Base-by-base conservation (phyloP, 2,329 filamentous ascomycete genomes). In the Penicillium frequentans region DNA sequence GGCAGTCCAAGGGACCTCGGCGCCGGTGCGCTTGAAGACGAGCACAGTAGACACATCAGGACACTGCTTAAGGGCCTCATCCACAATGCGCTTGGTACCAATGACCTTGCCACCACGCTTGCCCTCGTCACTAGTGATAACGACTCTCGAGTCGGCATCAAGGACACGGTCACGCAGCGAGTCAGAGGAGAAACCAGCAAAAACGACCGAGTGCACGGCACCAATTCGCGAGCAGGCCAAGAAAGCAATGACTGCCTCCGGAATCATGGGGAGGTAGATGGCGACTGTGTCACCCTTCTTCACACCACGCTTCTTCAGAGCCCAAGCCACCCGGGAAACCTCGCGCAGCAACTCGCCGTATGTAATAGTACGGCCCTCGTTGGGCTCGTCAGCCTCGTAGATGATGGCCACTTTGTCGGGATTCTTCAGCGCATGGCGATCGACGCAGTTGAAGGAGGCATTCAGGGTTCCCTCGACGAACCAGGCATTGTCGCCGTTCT, bases 201-300 rank as follows among this genome's bases (percentile, higher is more conserved):
- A 99, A 64, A 99, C 90, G 54, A 99, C 93, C 0, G 95, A 98
- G 84, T 99, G 95, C 5, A 99, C 85, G 42, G 95, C 95, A 61
- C 95, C 95, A 67, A 99, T 96, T 72, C 95, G 91, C 37, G 88
- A 81, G 76, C 93, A 96, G 59, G 95, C 95, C 55, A 99, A 83
- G 76, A 99, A 90, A 53, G 95, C 89, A 69, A 99, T 83, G 57
- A 99, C 70, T 7, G 95, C 95, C 78, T 99, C 93, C 55, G 95
- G 95, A 76, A 99, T 96, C 95, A 99, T 99, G 75, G 95, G 95
- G 64, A 99, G 81, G 81, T 99, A 99, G 65, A 99, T 90, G 62
- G 92, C 95, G 56, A 99, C 93, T 5, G 93, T 96, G 78, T 99
- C 95, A 55, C 95, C 95, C 83, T 97, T 98, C 81, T 89, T 87